Evolutionary conservation across 805 yeast species (phyloP).

Genomic region (Sungouiozyma intestinalis): DNA sequence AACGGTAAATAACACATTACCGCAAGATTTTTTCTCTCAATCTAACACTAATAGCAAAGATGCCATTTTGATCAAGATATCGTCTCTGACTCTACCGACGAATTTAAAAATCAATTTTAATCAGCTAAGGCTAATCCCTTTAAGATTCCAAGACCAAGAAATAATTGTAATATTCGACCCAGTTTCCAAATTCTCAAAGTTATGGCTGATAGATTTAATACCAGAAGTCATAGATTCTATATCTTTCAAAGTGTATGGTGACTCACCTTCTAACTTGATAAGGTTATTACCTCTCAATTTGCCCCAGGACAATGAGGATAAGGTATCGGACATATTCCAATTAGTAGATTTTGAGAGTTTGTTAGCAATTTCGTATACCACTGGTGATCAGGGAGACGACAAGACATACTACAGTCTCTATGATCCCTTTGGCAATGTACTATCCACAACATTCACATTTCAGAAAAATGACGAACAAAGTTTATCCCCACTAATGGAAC

Average conservation of each 20-base stretch:
- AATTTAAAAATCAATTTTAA: slow-evolving; percentile 29
- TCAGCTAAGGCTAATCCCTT: slow-evolving; percentile 11
- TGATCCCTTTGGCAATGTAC: slow-evolving; percentile 21
- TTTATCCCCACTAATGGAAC: not conserved
- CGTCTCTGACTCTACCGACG: slow-evolving; percentile 29
- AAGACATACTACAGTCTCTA: slow-evolving; percentile 29
- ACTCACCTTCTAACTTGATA: slow-evolving; percentile 18
- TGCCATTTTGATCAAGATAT: slow-evolving; percentile 55
- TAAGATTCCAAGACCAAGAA: slow-evolving; percentile 43
- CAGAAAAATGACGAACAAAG: not conserved
- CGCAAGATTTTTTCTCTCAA: not conserved
- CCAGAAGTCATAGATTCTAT: slow-evolving; percentile 18
- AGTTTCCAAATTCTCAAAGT: slow-evolving; percentile 33
- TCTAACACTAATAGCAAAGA: slow-evolving; percentile 36
- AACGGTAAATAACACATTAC: not conserved
- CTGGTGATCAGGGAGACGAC: not conserved
- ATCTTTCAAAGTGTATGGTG: slow-evolving; percentile 20
- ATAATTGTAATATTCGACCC: slow-evolving; percentile 47
- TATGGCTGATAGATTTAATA: slow-evolving; percentile 34
- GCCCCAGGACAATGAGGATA: not conserved
- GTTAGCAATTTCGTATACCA: not conserved
- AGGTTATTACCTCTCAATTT: slow-evolving; percentile 7
- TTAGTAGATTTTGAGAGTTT: not conserved
- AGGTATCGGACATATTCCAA: not conserved
- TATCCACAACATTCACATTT: slow-evolving; percentile 10